A percentile compares a stretch with the other conserved stretches of the same genome.
These are phyloP conservation scores for Cercospora sp. DNA, from an alignment of 2,329 filamentous ascomycete species.

Conservation along the genomic window DNA sequence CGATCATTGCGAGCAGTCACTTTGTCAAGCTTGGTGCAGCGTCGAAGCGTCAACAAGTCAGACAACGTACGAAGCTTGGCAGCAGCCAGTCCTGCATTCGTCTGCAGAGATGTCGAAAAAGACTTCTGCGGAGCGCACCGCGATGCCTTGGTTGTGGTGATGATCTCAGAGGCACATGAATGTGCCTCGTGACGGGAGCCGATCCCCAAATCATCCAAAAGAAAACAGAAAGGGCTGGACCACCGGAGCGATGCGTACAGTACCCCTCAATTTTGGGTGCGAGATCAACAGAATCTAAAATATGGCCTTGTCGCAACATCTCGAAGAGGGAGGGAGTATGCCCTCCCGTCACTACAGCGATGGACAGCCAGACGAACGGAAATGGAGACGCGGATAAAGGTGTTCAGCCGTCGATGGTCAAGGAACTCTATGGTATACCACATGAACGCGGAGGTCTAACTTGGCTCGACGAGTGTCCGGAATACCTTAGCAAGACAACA, in stretches of 20 bases:
- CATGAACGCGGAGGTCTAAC: slow-evolving; percentile 21
- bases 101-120: not conserved
- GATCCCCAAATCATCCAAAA: slow-evolving; percentile 4
- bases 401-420: slow-evolving; percentile 10
- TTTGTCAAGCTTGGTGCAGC: not conserved
- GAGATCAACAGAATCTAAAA: not conserved
- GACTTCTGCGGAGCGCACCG: not conserved
- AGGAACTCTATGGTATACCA: slow-evolving; percentile 20
- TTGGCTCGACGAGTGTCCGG: slow-evolving; percentile 20
- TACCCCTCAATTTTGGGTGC: slow-evolving; percentile 5
- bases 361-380: not conserved
- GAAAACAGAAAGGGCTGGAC: not conserved
- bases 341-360: not conserved
- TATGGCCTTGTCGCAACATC: not conserved
- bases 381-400: not conserved
- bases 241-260: not conserved
- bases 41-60: not conserved
- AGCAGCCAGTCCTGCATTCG: not conserved
- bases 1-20: not conserved
- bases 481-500: slow-evolving; percentile 11
- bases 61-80: not conserved
- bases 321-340: not conserved
- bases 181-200: slow-evolving; percentile 4
- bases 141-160: not conserved
- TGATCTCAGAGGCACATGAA: not conserved